Evolutionary conservation across 75 land plant genomes (phyloP).

Genomic region (Selaginella moellendorffii): DNA sequence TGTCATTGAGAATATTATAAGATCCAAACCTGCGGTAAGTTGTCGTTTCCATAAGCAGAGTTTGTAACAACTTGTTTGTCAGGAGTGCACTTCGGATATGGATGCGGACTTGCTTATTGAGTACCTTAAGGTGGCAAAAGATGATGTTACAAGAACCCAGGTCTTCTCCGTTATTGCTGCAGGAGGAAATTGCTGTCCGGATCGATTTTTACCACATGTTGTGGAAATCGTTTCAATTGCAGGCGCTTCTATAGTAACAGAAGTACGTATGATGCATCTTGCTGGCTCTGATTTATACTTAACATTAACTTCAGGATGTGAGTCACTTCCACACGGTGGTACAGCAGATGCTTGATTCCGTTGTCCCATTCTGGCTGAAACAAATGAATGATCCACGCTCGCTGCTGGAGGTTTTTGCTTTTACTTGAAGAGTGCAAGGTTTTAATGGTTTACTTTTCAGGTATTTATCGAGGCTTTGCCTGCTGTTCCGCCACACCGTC

Average conservation of each 20-base stretch:
- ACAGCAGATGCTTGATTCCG: constrained; percentile 48
- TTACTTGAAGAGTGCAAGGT: no score
- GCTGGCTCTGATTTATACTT: not conserved
- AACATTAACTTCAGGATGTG: constrained; percentile 31
- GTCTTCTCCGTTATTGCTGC: constrained; percentile 42
- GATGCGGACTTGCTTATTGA: no score
- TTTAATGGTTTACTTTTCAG: constrained; percentile 20
- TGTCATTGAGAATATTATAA: constrained; percentile 35
- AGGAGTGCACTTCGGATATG: no score
- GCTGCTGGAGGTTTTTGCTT: constrained; percentile 43
- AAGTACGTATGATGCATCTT: constrained; percentile 29
- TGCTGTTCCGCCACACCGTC: constrained; percentile 43
- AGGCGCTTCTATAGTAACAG: constrained; percentile 49
- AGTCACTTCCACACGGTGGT: constrained; percentile 52
- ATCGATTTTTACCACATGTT: constrained; percentile 37
- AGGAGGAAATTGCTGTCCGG: constrained; percentile 35
- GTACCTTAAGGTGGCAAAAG: constrained; percentile 12
- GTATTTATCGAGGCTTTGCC: constrained; percentile 56
- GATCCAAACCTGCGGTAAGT: not conserved
- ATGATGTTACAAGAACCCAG: constrained; percentile 50
- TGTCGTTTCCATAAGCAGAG: no score
- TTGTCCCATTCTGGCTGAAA: constrained; percentile 71
- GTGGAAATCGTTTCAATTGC: constrained; percentile 39
- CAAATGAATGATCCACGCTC: constrained; percentile 23
- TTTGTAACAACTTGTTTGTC: no score